Percentiles rank a stretch among this genome's conserved stretches.
Evolutionary conservation across 1,139 yeast species (phyloP).

Genomic region (Taphrina pruni): DNA sequence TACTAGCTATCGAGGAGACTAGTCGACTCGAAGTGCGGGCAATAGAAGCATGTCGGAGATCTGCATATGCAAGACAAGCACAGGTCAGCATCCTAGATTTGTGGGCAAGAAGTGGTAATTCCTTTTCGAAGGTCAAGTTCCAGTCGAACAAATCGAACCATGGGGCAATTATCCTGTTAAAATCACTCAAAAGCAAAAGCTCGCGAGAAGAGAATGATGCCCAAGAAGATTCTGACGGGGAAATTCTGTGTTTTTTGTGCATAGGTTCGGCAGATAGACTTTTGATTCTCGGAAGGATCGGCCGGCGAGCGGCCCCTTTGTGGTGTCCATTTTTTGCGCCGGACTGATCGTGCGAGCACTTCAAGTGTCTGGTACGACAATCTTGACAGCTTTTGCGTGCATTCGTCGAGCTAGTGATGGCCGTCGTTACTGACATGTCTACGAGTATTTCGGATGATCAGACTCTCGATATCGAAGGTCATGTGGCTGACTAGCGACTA

Average conservation of each 20-base stretch:
- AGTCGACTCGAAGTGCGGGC: neutral
- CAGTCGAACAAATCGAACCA: conserved; percentile 22
- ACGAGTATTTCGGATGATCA: no score
- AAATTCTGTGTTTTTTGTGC: neutral
- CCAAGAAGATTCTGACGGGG: neutral
- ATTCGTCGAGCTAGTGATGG: neutral
- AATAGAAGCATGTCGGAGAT: neutral
- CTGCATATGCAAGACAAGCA: conserved; percentile 21
- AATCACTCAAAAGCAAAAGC: conserved; percentile 10
- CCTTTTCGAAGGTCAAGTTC: conserved; percentile 11
- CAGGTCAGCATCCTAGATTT: conserved; percentile 19
- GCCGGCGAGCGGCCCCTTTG: conserved; percentile 2
- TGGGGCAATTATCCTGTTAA: conserved; percentile 8
- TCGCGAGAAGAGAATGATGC: conserved; percentile 1
- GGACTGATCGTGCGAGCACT: conserved; percentile 1
- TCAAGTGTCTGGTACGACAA: conserved; percentile 9
- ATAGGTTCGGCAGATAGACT: conserved; percentile 1
- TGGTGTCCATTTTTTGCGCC: neutral
- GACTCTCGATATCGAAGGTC: no score
- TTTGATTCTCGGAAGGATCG: conserved; percentile 3
- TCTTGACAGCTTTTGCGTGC: conserved; percentile 22
- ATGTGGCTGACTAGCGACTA: no score
- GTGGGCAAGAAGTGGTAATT: conserved; percentile 9
- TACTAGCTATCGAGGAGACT: neutral
- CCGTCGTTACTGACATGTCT: neutral